These are phyloP conservation scores for Venturia effusa DNA, from an alignment of 2,329 filamentous ascomycete species.

Conservation along the genomic window DNA sequence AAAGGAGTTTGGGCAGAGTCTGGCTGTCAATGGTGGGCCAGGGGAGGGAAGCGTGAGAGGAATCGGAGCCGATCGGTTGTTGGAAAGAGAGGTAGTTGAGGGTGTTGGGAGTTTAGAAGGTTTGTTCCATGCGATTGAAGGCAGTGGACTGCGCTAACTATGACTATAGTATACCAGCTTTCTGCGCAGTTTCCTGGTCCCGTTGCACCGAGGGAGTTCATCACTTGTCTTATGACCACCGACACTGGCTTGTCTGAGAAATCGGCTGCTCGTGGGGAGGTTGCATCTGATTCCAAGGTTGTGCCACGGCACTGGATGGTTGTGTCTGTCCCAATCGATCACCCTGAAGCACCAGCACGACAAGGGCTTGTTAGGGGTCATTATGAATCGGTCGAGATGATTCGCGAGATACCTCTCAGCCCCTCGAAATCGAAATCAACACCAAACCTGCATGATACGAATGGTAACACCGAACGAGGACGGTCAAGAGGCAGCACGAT, in stretches of 20 bases:
- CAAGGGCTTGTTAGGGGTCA: slow-evolving; percentile 69
- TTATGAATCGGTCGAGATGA: slow-evolving; percentile 88
- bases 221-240: slow-evolving; percentile 66
- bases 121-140: slow-evolving; percentile 22
- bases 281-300: slow-evolving; percentile 19
- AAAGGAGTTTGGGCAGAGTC: slow-evolving; percentile 67
- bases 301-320: slow-evolving; percentile 68
- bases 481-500: slow-evolving; percentile 30
- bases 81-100: slow-evolving; percentile 53
- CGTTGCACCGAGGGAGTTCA: slow-evolving; percentile 78
- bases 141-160: neutral
- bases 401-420: slow-evolving; percentile 63
- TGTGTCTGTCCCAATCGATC: slow-evolving; percentile 72
- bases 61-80: slow-evolving; percentile 66
- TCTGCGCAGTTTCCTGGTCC: slow-evolving; percentile 86
- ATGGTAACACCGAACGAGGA: slow-evolving; percentile 16
- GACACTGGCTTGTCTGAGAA: slow-evolving; percentile 38
- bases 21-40: slow-evolving; percentile 58
- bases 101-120: slow-evolving; percentile 54
- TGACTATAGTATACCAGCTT: slow-evolving; percentile 61
- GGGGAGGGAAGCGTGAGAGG: slow-evolving; percentile 70
- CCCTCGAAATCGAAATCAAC: slow-evolving; percentile 25
- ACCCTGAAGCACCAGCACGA: slow-evolving; percentile 60
- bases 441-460: slow-evolving; percentile 19
- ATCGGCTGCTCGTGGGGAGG: slow-evolving; percentile 21